These are phyloP conservation scores for Astrocystis sublimbata DNA, from an alignment of 495 filamentous ascomycete genomes.

Conservation along the genomic window DNA sequence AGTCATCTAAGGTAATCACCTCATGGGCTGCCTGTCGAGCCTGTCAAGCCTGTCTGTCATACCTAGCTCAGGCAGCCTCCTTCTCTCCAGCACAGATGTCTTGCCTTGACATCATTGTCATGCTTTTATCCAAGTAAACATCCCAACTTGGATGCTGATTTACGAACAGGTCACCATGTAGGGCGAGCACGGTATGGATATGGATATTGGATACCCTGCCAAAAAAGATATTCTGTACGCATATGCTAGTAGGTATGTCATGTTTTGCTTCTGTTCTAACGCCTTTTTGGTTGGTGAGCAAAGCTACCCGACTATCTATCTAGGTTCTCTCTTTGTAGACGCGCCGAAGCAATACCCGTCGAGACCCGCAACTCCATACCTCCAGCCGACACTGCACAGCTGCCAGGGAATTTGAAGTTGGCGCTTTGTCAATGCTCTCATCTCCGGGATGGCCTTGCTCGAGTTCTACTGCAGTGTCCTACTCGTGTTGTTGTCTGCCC, in stretches of 20 bases:
- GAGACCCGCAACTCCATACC: slow-evolving; percentile 4
- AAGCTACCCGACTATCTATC: too few relatives aligned
- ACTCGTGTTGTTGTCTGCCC: background rate
- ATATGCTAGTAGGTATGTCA: background rate
- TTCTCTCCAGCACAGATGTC: background rate
- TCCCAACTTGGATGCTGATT: background rate
- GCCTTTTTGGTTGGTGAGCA: background rate
- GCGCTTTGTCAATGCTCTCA: background rate
- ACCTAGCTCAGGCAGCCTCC: too few relatives aligned
- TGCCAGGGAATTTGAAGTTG: background rate
- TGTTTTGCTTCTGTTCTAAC: background rate
- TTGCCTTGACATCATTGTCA: background rate
- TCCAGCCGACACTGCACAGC: background rate
- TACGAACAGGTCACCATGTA: too few relatives aligned
- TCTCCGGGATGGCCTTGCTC: too few relatives aligned
- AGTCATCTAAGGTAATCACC: too few relatives aligned
- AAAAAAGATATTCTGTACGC: too few relatives aligned
- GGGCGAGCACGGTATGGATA: too few relatives aligned
- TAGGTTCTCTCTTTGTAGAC: too few relatives aligned
- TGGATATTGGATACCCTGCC: too few relatives aligned
- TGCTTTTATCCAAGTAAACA: background rate
- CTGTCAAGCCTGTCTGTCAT: too few relatives aligned
- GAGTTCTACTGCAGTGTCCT: too few relatives aligned
- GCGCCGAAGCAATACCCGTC: background rate
- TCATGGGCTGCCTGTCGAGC: too few relatives aligned